Conservation (phyloP, 2,329 filamentous ascomycete genomes). For the Microcyclospora pomicola region DNA sequence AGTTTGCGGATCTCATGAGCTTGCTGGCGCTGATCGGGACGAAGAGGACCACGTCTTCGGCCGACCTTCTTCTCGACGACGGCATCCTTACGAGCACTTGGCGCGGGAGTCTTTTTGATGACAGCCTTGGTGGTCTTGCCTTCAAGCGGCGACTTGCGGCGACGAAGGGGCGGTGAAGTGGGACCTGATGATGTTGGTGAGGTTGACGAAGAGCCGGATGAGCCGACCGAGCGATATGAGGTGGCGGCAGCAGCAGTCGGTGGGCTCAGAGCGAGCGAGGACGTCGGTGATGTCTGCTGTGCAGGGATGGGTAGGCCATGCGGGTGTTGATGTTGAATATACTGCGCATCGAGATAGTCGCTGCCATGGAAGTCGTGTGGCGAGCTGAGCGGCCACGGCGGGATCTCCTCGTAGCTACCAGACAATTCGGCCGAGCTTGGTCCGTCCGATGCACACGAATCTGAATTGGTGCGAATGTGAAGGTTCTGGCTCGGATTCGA, state of each 20-base stretch:
- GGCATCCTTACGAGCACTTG: constrained; percentile 60
- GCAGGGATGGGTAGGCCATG: constrained; percentile 11
- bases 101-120: constrained; percentile 58
- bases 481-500: constrained; percentile 88
- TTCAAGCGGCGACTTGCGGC: constrained; percentile 45
- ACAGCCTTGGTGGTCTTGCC: constrained; percentile 74
- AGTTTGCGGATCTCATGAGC: constrained; percentile 94
- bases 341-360: constrained; percentile 50
- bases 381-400: constrained; percentile 61
- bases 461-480: constrained; percentile 74
- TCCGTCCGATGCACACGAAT: constrained; percentile 60
- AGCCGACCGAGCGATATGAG: constrained; percentile 16
- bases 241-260: constrained; percentile 10
- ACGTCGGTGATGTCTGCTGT: constrained; percentile 17
- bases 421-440: constrained; percentile 47
- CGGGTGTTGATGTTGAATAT: constrained; percentile 26
- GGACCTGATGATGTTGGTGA: constrained; percentile 21
- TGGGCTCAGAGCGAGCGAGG: constrained; percentile 16
- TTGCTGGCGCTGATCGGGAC: constrained; percentile 89
- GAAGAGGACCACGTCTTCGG: constrained; percentile 72
- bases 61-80: constrained; percentile 80
- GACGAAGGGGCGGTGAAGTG: constrained; percentile 43
- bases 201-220: constrained; percentile 19
- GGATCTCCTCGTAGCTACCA: constrained; percentile 70
- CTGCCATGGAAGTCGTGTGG: constrained; percentile 55